A percentile compares a stretch with the other conserved stretches of the same genome.
These are phyloP conservation scores for Diddensiella transvaalensis DNA, from an alignment of 805 yeast genomes.

Conservation along the genomic window DNA sequence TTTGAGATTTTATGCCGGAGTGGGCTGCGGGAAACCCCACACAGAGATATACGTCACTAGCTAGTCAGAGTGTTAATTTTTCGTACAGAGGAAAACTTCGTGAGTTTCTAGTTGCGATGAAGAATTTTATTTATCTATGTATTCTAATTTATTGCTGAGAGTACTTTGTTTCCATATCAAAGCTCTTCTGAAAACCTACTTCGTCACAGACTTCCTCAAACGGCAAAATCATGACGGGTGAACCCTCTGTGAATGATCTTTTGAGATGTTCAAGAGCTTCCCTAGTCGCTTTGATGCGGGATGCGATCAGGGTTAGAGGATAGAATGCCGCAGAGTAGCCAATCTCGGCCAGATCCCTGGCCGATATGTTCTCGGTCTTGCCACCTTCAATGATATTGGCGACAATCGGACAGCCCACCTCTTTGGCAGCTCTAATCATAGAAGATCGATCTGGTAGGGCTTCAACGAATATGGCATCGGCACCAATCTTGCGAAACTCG, in stretches of 20 bases:
- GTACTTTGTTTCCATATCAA: slow-evolving; percentile 8
- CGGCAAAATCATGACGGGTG: slow-evolving; percentile 9
- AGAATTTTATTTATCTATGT: too few species aligned
- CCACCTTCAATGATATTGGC: slow-evolving; percentile 17
- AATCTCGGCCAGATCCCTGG: slow-evolving; percentile 8
- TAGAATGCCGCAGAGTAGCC: slow-evolving; percentile 15
- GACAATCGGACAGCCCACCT: slow-evolving; percentile 8
- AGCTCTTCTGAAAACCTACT: slow-evolving; percentile 11
- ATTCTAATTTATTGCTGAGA: too few species aligned
- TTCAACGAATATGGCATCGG: slow-evolving; percentile 14
- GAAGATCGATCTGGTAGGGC: slow-evolving; percentile 14
- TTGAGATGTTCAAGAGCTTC: slow-evolving; percentile 10
- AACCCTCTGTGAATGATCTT: slow-evolving; percentile 7
- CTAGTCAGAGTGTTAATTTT: too few species aligned
- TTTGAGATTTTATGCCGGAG: neutral
- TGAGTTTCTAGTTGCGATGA: too few species aligned
- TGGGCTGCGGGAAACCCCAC: neutral
- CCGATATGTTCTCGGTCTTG: slow-evolving; percentile 15
- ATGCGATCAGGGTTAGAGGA: slow-evolving; percentile 11
- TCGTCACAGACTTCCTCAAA: slow-evolving; percentile 11
- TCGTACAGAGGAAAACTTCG: too few species aligned
- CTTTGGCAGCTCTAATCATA: slow-evolving; percentile 7
- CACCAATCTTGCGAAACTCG: slow-evolving; percentile 12
- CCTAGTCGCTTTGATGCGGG: slow-evolving; percentile 14
- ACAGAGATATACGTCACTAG: too few species aligned